Percentiles rank a stretch among this genome's conserved stretches.
phyloP scores from a whole-genome alignment of 306 rosid species.

The Rubus idaeus region DNA sequence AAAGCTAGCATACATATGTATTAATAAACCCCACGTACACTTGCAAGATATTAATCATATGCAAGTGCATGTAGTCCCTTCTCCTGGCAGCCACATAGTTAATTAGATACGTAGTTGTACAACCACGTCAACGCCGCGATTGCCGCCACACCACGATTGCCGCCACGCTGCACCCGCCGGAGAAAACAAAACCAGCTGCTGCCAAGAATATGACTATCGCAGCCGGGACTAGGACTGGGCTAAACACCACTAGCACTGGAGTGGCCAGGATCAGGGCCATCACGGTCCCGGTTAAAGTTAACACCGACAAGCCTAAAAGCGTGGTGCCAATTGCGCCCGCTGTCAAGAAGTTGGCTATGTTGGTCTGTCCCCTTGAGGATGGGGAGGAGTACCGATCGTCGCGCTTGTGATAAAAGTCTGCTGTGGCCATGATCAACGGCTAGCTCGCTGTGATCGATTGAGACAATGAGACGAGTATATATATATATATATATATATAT shows the following conservation, averaged over 20 bases:
- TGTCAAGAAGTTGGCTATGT: slow-evolving; percentile 40
- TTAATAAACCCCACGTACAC: too few relatives aligned
- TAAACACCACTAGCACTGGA: slow-evolving; percentile 51
- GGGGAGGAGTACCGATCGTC: too few relatives aligned
- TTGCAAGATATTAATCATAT: too few relatives aligned
- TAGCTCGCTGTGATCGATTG: too few relatives aligned
- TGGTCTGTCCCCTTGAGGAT: slow-evolving; percentile 16
- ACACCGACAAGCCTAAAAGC: slow-evolving; percentile 46
- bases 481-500: too few relatives aligned
- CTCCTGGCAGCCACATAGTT: slow-evolving; percentile 37
- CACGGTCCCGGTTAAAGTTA: slow-evolving; percentile 55
- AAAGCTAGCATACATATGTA: too few relatives aligned
- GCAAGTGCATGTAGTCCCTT: background rate
- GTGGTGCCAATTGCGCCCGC: slow-evolving; percentile 50
- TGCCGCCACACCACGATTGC: slow-evolving; percentile 41
- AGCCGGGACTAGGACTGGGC: too few relatives aligned
- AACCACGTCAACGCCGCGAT: slow-evolving; percentile 56
- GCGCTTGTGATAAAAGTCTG: too few relatives aligned
- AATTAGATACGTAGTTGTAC: slow-evolving; percentile 36
- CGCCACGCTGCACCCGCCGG: slow-evolving; percentile 29
- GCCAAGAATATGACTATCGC: slow-evolving; percentile 32
- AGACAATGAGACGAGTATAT: too few relatives aligned
- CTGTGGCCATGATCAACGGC: too few relatives aligned
- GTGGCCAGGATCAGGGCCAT: slow-evolving; percentile 51
- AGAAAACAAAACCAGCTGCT: slow-evolving; percentile 45